Percentiles rank a stretch among this genome's conserved stretches.
These are phyloP conservation scores for Penicillium mononematosum DNA, from an alignment of 495 filamentous ascomycete genomes.

Conservation along the genomic window DNA sequence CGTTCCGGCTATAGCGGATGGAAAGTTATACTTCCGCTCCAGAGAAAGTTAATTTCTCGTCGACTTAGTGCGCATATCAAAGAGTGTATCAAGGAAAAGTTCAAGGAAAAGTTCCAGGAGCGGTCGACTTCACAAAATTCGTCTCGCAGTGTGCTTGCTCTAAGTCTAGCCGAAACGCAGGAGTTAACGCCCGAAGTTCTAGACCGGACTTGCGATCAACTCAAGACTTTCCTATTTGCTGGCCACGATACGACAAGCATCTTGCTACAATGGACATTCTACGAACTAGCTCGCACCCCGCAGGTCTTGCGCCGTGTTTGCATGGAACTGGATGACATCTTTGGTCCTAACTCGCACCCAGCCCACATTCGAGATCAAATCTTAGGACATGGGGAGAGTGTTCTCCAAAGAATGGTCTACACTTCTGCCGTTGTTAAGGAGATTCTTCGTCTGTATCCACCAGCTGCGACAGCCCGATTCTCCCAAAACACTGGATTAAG, in stretches of 20 bases:
- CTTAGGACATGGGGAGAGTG: constrained; percentile 7
- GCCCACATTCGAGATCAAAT: background rate
- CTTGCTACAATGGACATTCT: constrained; percentile 37
- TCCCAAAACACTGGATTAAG: constrained; percentile 29
- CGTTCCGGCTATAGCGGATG: constrained; percentile 15
- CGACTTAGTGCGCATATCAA: background rate
- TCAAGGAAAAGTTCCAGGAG: constrained; percentile 4
- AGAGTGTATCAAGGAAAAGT: background rate
- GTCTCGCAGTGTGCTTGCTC: constrained; percentile 2
- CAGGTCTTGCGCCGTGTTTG: constrained; percentile 35
- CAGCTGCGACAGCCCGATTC: constrained; percentile 39
- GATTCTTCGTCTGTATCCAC: constrained; percentile 43
- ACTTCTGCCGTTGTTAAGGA: constrained; percentile 51
- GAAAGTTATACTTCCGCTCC: background rate
- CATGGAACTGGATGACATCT: constrained; percentile 43
- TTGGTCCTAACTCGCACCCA: background rate
- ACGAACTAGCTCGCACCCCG: constrained; percentile 51
- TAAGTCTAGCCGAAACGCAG: background rate
- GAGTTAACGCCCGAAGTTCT: constrained; percentile 6
- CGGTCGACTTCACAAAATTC: background rate
- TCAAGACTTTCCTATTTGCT: constrained; percentile 35
- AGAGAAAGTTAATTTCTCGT: background rate
- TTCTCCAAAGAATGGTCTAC: constrained; percentile 42
- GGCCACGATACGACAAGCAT: constrained; percentile 43
- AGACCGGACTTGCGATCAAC: constrained; percentile 22